Evolutionary conservation across 257 asterid genomes (phyloP), one percentile per base, ranked within the genome.

Genomic region (Hygrophila difformis): DNA sequence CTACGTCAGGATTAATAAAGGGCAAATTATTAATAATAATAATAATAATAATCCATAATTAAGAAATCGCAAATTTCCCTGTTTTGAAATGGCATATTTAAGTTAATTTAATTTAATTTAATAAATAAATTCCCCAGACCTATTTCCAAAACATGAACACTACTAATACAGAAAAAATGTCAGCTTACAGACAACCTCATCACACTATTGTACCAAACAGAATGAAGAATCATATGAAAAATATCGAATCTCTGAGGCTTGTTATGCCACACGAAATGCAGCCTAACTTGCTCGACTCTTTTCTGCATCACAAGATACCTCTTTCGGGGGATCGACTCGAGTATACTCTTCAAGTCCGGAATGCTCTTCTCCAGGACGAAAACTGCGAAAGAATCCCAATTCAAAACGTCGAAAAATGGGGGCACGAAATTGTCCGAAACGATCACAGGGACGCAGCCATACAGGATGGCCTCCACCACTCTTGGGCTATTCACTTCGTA

Each of bases 381-480:
- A 65, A 85, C 72, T 0, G 96, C 84, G 13, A 89, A 89, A 0
- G 86, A 61, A 36, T 85, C 96, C 98, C 98, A 89, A 36, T 82
- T 70, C 66, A 89, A 42, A 2, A 74, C 70, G 61, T 89, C 93
- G 8, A 82, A 79, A 35, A 89, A 82, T 0, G 96, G 94, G 6
- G 94, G 94, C 34, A 89, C 79, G 18, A 71, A 89, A 47, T 85
- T 85, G 60, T 89, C 94, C 0, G 96, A 85, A 46, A 89, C 73
- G 15, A 89, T 89, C 14, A 89, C 98, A 0, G 96, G 98, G 0
- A 89, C 86, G 18, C 98, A 89, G 72, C 82, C 94, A 16, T 72
- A 89, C 70, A 79, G 71, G 28, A 89, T 82, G 29, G 98, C 94
- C 69, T 89, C 98, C 53, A 89, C 96, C n/a, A 89, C 92, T 28